Conservation (phyloP, 805 yeast species). For the Ogataea minuta region DNA sequence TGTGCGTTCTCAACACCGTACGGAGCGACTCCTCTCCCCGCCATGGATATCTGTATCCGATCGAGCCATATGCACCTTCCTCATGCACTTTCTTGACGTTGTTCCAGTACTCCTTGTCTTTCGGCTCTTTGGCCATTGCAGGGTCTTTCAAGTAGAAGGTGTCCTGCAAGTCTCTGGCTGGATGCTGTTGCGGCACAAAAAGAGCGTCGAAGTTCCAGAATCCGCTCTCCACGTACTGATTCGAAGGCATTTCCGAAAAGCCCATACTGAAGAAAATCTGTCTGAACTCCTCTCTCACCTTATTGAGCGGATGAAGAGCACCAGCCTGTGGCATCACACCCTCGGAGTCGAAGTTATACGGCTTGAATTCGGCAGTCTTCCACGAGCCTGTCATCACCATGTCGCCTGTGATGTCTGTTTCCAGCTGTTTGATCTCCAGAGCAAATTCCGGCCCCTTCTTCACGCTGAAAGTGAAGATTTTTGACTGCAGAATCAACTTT, state of each 20-base stretch:
- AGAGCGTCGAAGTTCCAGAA: slow-evolving; percentile 99
- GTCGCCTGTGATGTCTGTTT: slow-evolving; percentile 92
- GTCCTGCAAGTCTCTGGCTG: slow-evolving; percentile 98
- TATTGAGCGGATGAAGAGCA: slow-evolving; percentile 93
- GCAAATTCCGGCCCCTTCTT: slow-evolving; percentile 84
- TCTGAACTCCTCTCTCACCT: slow-evolving; percentile 96
- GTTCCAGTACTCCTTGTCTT: slow-evolving; percentile 73
- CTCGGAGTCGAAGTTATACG: slow-evolving; percentile 94
- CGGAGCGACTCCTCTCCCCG: slow-evolving; percentile 83
- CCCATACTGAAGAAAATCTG: slow-evolving; percentile 98
- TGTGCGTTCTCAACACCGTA: slow-evolving; percentile 94
- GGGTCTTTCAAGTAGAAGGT: slow-evolving; percentile 98
- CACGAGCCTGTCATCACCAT: slow-evolving; percentile 84
- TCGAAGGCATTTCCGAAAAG: slow-evolving; percentile 98
- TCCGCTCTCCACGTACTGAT: slow-evolving; percentile 96
- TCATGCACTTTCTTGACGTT: slow-evolving; percentile 84
- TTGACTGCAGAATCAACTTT: slow-evolving; percentile 71
- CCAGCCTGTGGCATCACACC: slow-evolving; percentile 86
- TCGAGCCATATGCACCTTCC: slow-evolving; percentile 86
- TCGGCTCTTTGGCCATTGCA: slow-evolving; percentile 71
- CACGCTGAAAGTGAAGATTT: slow-evolving; percentile 71
- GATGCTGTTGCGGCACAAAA: slow-evolving; percentile 98
- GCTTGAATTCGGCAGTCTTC: slow-evolving; percentile 83
- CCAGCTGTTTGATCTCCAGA: slow-evolving; percentile 71
- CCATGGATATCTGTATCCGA: slow-evolving; percentile 99